Evolutionary conservation across 495 filamentous ascomycete species (phyloP), one percentile per base, ranked within the genome.

Genomic region (Coniosporium apollinis): DNA sequence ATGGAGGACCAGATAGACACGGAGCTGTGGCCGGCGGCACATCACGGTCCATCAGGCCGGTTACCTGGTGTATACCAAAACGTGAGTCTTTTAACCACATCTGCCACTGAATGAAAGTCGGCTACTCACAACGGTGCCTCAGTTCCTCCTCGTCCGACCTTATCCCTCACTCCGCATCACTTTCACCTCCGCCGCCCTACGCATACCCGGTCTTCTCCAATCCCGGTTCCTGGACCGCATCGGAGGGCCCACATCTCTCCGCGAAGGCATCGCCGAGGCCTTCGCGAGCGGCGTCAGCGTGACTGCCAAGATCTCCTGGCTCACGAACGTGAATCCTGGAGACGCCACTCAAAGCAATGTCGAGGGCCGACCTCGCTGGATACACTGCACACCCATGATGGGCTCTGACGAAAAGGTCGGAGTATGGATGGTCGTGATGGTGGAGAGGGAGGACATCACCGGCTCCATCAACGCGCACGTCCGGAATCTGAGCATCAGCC

Each of bases 371-470:
- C 49, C 49, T 4, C 52, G 68, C 24, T 79, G 72, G 62, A 67
- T 77, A 26, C 72, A 76, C 42, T 72, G 69, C 49, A 76, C 70
- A 21, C 72, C 73, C 8, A 51, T 77, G 9, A 32, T 70, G 10
- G 70, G 72, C 1, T 58, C 50, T 20, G 65, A 76, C 39, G 65
- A 68, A 11, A 55, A 61, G 7, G 60, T 75, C 6, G 74, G 73
- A 33, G 71, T 74, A 0, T 76, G 70, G 71, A 72, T 79, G 68
- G 59, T 77, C 13, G 64, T 76, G 0, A 60, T 78, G 45, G 64
- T 76, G 0, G 70, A 75, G 36, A 52, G 54, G 19, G 62, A 66
- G 24, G 47, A 49, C 9, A 44, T 55, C 9, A 58, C 50, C 1
- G 44, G 44, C 2, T 7, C 18, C 4, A 15, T 50, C 22, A 50